These are phyloP conservation scores for Sodiomyces alkalinus DNA, from an alignment of 2,329 filamentous ascomycete genomes.

Conservation along the genomic window DNA sequence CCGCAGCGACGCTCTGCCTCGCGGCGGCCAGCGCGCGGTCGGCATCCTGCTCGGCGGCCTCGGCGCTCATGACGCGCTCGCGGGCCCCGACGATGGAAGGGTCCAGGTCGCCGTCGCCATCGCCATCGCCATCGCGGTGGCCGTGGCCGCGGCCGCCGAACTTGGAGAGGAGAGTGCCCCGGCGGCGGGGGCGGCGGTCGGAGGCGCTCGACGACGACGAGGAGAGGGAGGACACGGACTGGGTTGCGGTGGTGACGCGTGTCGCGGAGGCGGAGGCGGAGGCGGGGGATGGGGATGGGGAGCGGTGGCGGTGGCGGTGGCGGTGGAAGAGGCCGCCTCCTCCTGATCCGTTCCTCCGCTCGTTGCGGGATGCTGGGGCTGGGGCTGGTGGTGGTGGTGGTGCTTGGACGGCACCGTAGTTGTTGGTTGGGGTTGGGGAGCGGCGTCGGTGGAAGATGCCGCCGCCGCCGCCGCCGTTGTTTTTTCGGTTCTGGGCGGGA, in stretches of 20 bases:
- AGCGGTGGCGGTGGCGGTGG: constrained; percentile 10
- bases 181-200: constrained; percentile 13
- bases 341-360: constrained; percentile 4
- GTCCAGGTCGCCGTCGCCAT: constrained; percentile 32
- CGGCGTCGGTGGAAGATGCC: constrained; percentile 12
- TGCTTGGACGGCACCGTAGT: constrained; percentile 8
- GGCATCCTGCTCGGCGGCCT: constrained; percentile 48
- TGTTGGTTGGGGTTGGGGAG: constrained; percentile 12
- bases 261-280: constrained; percentile 11
- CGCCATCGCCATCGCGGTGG: constrained; percentile 5
- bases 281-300: constrained; percentile 12
- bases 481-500: constrained; percentile 1
- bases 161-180: constrained; percentile 25
- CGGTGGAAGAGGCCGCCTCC: constrained; percentile 13
- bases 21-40: constrained; percentile 47
- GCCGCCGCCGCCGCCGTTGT: constrained; percentile 7
- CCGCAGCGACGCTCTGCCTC: constrained; percentile 42
- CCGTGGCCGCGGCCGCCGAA: constrained; percentile 24
- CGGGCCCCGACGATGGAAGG: constrained; percentile 45
- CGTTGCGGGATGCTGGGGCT: neutral
- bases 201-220: constrained; percentile 9
- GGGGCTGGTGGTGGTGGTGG: neutral
- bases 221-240: constrained; percentile 7
- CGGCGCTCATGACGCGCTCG: constrained; percentile 46
- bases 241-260: constrained; percentile 4